Conservation (phyloP, 2,329 filamentous ascomycete species). For the Paraphoma chrysanthemicola region DNA sequence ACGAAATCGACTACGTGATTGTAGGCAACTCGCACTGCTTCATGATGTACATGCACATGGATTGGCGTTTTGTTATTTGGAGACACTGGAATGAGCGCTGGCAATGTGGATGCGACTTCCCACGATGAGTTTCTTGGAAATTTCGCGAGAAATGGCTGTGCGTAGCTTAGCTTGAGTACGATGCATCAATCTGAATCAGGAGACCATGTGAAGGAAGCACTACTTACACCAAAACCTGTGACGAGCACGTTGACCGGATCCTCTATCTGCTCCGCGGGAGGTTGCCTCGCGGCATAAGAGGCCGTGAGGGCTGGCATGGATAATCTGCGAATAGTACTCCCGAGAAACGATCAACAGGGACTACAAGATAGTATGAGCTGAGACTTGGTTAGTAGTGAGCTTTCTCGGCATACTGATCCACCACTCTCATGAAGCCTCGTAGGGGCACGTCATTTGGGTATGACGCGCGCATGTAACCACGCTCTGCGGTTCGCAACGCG, state of each 20-base stretch:
- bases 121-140: slow-evolving; percentile 46
- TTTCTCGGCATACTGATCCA: neutral
- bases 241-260: slow-evolving; percentile 45
- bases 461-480: neutral
- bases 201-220: neutral
- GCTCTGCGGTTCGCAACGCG: neutral
- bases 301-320: slow-evolving; percentile 18
- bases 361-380: slow-evolving; percentile 1
- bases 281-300: slow-evolving; percentile 36
- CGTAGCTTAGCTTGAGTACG: slow-evolving; percentile 8
- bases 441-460: neutral
- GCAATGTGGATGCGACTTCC: slow-evolving; percentile 46
- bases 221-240: slow-evolving; percentile 46
- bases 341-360: neutral
- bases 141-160: slow-evolving; percentile 41
- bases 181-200: no score
- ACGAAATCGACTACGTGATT: slow-evolving; percentile 30
- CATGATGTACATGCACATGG: slow-evolving; percentile 42
- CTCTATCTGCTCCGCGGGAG: slow-evolving; percentile 34
- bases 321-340: neutral
- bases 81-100: slow-evolving; percentile 39
- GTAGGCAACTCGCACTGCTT: slow-evolving; percentile 47
- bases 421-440: neutral
- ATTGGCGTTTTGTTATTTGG: slow-evolving; percentile 38
- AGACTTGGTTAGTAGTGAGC: neutral